Evolutionary conservation across 2,329 filamentous ascomycete genomes (phyloP), one percentile per base, ranked within the genome.

Genomic region (Septoria petroselini): DNA sequence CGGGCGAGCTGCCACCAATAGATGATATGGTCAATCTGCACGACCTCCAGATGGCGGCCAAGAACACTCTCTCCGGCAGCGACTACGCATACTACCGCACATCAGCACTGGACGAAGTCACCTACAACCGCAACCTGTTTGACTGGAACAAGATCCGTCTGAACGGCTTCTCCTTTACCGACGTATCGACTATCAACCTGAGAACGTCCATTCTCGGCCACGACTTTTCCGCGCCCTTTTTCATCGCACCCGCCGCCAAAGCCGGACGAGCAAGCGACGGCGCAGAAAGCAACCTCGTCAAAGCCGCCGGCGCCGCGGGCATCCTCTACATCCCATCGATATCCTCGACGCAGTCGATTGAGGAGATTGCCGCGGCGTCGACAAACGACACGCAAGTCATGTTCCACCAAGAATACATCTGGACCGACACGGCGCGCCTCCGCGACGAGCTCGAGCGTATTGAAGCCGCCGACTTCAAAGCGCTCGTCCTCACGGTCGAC

Each of bases 191-290:
- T 18, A 29, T 55, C 41, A 58, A 61, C 31, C 50, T 58, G 18
- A 60, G 56, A 21, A 95, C 90, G 18, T 94, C 85, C 2, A 96
- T 97, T 88, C 84, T 97, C 9, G 91, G 90, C 58, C 83, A 85
- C 30, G 87, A 86, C 64, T 82, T 83, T 53, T 80, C 84, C 55
- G 84, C 91, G 41, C 91, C 91, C 18, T 93, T 95, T 73, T 97
- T 96, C 72, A 85, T 96, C 25, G 95, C 91, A 1, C 91, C 91
- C 34, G 96, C 91, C 5, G 91, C 91, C 0, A 79, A 96, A 7
- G 91, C 91, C 59, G 95, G 95, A 71, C 81, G 95, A 7, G 91
- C 91, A 50, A 79, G 95, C 66, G 84, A 84, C 0, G 91, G 95
- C 69, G 60, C 58, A 8, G 57, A 59, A 41, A 47, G 25, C 1